These are phyloP conservation scores for Malania oleifera DNA, from an alignment of 164 flowering plant species.

Conservation along the genomic window DNA sequence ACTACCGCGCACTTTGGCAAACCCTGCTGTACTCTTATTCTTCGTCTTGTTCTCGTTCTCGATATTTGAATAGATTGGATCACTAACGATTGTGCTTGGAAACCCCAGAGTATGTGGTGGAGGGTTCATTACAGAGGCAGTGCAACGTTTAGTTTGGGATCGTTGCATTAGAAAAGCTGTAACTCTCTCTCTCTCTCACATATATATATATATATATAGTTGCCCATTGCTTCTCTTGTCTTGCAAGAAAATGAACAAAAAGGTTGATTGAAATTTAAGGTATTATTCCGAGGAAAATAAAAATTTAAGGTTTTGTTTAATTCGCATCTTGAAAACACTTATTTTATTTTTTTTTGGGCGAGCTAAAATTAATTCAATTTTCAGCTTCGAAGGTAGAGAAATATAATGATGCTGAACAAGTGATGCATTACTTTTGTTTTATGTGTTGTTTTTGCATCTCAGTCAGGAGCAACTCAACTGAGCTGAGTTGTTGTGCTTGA, in stretches of 20 bases:
- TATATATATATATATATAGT: too few species aligned
- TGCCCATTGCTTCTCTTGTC: background rate
- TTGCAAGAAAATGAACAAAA: background rate
- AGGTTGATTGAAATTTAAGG: too few species aligned
- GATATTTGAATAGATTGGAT: background rate
- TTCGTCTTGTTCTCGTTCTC: background rate
- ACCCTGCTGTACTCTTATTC: background rate
- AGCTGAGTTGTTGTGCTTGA: too few species aligned
- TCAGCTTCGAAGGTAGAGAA: too few species aligned
- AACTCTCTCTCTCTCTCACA: conserved; percentile 16
- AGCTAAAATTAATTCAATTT: too few species aligned
- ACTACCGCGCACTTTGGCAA: background rate
- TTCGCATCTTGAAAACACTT: background rate
- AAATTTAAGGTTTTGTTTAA: background rate
- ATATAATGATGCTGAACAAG: too few species aligned
- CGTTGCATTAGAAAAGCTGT: conserved; percentile 52
- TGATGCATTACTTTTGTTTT: too few species aligned
- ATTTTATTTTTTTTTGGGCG: too few species aligned
- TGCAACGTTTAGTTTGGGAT: conserved; percentile 66
- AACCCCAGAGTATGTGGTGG: conserved; percentile 51
- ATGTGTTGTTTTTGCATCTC: too few species aligned
- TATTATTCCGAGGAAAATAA: background rate
- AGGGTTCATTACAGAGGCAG: conserved; percentile 53
- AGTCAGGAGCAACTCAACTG: too few species aligned
- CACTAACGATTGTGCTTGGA: background rate